Conservation (phyloP, 345 rosid genomes). For the Aegle marmelos region DNA sequence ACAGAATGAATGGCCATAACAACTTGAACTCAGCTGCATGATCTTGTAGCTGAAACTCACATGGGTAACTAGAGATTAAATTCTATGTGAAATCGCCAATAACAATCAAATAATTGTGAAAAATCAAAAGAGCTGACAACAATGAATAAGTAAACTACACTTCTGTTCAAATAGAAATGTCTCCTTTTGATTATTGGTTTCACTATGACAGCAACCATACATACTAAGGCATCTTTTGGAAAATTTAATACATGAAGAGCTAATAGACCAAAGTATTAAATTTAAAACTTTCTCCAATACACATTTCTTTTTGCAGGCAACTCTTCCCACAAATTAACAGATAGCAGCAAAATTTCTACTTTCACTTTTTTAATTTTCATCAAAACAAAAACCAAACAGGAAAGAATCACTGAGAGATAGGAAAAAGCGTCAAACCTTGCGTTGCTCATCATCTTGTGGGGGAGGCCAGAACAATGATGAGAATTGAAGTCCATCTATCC, state of each 20-base stretch:
- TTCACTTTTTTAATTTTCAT: neutral
- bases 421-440: constrained; percentile 39
- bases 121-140: neutral
- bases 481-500: constrained; percentile 90
- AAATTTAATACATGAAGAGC: neutral
- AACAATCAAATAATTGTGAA: neutral
- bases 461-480: constrained; percentile 90
- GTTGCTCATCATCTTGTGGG: constrained; percentile 70
- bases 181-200: neutral
- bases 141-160: neutral
- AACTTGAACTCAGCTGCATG: neutral
- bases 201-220: neutral
- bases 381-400: neutral
- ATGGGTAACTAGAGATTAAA: neutral
- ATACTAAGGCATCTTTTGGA: neutral
- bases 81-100: neutral
- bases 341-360: neutral
- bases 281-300: neutral
- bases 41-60: no score
- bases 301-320: neutral
- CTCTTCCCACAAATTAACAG: neutral
- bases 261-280: neutral
- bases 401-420: neutral
- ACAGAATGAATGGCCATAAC: neutral
- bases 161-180: neutral